Evolutionary conservation across 1,139 yeast genomes (phyloP).

Genomic region (Waltiozyma sp.): DNA sequence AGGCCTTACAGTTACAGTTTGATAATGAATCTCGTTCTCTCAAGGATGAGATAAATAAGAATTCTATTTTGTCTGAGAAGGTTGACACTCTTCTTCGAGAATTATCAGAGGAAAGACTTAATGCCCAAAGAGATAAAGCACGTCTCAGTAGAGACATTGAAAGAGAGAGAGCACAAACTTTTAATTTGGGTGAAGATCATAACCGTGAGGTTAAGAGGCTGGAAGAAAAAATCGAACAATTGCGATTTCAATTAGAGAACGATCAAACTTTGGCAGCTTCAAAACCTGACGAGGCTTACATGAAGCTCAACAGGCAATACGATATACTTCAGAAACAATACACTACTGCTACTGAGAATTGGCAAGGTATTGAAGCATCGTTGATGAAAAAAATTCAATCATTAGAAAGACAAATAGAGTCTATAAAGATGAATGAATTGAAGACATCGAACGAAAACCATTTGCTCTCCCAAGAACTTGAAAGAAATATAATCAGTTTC

Average conservation of each 20-base stretch:
- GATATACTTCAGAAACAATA: slow-evolving; percentile 60
- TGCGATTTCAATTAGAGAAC: slow-evolving; percentile 30
- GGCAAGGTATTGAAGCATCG: slow-evolving; percentile 54
- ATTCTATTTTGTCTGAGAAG: slow-evolving; percentile 24
- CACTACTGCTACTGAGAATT: slow-evolving; percentile 55
- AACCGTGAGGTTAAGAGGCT: slow-evolving; percentile 31
- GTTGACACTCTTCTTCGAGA: slow-evolving; percentile 33
- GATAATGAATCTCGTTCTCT: slow-evolving; percentile 26
- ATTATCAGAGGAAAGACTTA: slow-evolving; percentile 28
- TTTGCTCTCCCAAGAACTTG: slow-evolving; percentile 16
- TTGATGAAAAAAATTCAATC: slow-evolving; percentile 35
- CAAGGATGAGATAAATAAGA: slow-evolving; percentile 26
- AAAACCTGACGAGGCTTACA: slow-evolving; percentile 23
- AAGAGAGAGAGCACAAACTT: slow-evolving; percentile 17
- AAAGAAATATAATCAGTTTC: slow-evolving; percentile 10
- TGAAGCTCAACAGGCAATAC: slow-evolving; percentile 23
- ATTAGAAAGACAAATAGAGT: slow-evolving; percentile 22
- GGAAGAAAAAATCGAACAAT: slow-evolving; percentile 31
- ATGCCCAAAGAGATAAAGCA: slow-evolving; percentile 20
- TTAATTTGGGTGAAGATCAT: slow-evolving; percentile 27
- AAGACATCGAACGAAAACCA: slow-evolving; percentile 11
- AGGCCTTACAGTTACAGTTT: slow-evolving; percentile 27
- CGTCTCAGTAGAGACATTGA: slow-evolving; percentile 21
- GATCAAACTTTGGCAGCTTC: slow-evolving; percentile 18
- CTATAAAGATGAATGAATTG: slow-evolving; percentile 3